Evolutionary conservation across 768 basidiomycete genomes (phyloP), one percentile per base, ranked within the genome.

Genomic region (Auriscalpium orientale): DNA sequence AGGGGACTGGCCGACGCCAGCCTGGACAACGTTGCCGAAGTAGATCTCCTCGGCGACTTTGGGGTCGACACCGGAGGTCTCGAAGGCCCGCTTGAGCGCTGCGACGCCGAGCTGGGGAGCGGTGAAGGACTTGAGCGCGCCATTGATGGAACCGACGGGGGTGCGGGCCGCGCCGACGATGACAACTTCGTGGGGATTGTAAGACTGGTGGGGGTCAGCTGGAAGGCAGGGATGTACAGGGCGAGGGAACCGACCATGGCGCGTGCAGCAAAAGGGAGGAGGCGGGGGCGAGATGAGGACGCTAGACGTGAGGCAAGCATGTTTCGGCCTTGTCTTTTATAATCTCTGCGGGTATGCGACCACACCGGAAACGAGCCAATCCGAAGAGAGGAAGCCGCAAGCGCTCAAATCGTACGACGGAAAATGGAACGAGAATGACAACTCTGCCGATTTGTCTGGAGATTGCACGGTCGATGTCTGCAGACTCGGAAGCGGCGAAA

Each of bases 1-100:
- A n/a, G 97, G 97, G 11, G 89, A 89, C 74, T 99, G 97, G 46
- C 97, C 97, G 51, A 95, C 91, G 64, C 94, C 94, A 3, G 93
- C 97, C 73, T 98, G 95, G 55, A 98, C 84, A 66, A 99, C 97
- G 68, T 99, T 95, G 62, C 97, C 97, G 67, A 98, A 88, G 80
- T 88, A 98, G 65, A 98, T 77, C 75, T 99, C 97, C 71, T 98
- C 94, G n/a, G 91, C 85, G 57, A 81, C 68, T 1, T 85, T 79
- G 16, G 94, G 88, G 64, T 87, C 82, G 66, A 98, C 79, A 53
- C 85, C 83, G 48, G 86, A 85, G 54, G 87, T 81, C 59, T 84
- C 79, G 56, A 98, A 79, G 18, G 94, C 97, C 69, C 89, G 88
- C 72, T 94, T 98, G 68, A 98, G 80, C 44, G 91, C 97, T 54